phyloP scores from a whole-genome alignment of 305 asterid genomes.

The Solanum hybrid region DNA sequence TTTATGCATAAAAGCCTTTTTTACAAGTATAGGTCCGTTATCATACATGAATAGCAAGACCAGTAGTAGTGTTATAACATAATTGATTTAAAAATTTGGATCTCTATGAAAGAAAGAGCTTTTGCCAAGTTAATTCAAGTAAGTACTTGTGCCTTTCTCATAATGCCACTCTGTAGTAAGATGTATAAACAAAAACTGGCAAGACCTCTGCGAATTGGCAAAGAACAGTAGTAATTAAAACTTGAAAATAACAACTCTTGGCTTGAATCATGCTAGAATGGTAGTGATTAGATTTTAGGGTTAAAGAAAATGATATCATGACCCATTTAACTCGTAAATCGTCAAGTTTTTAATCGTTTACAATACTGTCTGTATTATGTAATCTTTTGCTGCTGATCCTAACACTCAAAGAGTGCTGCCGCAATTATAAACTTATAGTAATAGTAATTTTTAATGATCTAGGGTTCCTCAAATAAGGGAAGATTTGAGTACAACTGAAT shows the following conservation, averaged over 20 bases:
- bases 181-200: not conserved
- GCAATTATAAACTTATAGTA: not conserved
- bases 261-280: not conserved
- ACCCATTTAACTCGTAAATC: not conserved
- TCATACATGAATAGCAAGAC: not conserved
- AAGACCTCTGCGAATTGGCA: not conserved
- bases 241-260: not conserved
- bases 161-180: not conserved
- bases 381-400: not conserved
- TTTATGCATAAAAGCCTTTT: not conserved
- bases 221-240: not conserved
- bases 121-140: not conserved
- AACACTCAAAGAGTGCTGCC: not conserved
- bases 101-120: not conserved
- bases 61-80: not conserved
- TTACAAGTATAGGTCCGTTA: not conserved
- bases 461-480: not conserved
- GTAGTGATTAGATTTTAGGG: not conserved
- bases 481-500: not conserved
- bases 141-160: not conserved
- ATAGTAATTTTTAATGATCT: not conserved
- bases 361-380: not conserved
- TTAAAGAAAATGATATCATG: not conserved
- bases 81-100: not conserved
- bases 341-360: not conserved